These are phyloP conservation scores for Filobasidium wieringae DNA, from an alignment of 768 basidiomycete species.

Conservation along the genomic window DNA sequence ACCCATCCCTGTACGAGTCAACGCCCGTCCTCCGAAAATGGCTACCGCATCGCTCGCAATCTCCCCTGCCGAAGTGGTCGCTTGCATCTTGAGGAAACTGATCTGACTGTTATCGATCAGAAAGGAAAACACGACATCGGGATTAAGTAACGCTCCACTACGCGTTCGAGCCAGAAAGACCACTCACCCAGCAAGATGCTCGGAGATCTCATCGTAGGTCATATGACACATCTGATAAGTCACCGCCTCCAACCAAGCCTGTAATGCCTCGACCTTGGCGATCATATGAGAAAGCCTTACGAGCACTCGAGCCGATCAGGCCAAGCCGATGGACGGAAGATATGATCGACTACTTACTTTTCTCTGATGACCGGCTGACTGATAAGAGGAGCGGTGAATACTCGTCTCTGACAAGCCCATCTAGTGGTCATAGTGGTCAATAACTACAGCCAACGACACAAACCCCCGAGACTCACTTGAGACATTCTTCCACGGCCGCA, in stretches of 20 bases:
- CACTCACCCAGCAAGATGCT: conserved; percentile 57
- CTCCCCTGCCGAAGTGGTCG: conserved; percentile 62
- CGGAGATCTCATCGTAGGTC: conserved; percentile 64
- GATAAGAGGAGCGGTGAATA: conserved; percentile 69
- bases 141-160: background rate
- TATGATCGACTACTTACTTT: conserved; percentile 43
- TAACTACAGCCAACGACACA: background rate
- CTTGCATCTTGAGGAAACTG: conserved; percentile 65
- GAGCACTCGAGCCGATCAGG: too few species aligned
- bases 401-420: conserved; percentile 79
- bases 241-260: conserved; percentile 75
- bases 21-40: conserved; percentile 75
- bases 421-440: conserved; percentile 36
- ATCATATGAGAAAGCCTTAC: conserved; percentile 67
- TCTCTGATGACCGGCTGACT: conserved; percentile 75
- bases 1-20: conserved; percentile 56
- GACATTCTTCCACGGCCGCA: conserved; percentile 65
- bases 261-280: conserved; percentile 63
- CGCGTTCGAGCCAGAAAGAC: too few species aligned
- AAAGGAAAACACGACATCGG: too few species aligned
- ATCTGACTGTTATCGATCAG: conserved; percentile 55
- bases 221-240: conserved; percentile 82
- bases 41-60: conserved; percentile 67
- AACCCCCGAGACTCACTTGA: conserved; percentile 45
- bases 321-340: background rate